Evolutionary conservation across 768 basidiomycete species (phyloP).

Genomic region (Termitomyces sp.): DNA sequence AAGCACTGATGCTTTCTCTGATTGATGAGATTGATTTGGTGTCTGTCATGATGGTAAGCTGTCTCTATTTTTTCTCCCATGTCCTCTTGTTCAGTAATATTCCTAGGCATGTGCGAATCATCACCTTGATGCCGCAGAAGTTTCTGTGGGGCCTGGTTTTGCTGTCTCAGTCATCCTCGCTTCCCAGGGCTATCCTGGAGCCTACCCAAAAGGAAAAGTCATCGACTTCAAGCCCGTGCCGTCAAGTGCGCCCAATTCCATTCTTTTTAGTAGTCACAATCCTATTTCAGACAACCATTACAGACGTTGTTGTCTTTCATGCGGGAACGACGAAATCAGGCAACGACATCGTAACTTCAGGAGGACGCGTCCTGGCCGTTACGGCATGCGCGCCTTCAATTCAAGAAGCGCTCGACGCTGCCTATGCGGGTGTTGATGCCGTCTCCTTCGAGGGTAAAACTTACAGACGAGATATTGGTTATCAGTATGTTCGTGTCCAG

Average conservation of each 20-base stretch:
- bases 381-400: conserved; percentile 75
- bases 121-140: conserved; percentile 79
- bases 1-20: conserved; percentile 85
- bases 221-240: conserved; percentile 67
- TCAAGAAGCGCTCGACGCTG: conserved; percentile 72
- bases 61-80: background rate
- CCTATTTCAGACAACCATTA: conserved; percentile 5
- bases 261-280: conserved; percentile 13
- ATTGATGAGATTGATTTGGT: conserved; percentile 81
- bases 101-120: conserved; percentile 84
- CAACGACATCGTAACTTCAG: conserved; percentile 72
- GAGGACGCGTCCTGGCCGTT: conserved; percentile 91
- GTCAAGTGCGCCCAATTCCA: conserved; percentile 41
- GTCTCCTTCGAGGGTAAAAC: conserved; percentile 87
- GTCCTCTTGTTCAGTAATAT: background rate
- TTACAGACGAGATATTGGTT: conserved; percentile 88
- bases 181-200: conserved; percentile 88
- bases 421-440: conserved; percentile 75
- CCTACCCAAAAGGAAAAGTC: conserved; percentile 73
- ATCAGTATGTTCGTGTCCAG: conserved; percentile 51
- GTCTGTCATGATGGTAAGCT: conserved; percentile 72
- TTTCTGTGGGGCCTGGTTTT: conserved; percentile 66
- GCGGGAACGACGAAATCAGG: conserved; percentile 70
- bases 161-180: conserved; percentile 92
- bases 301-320: conserved; percentile 89